Evolutionary conservation across 2,329 filamentous ascomycete genomes (phyloP), one percentile per base, ranked within the genome.

Genomic region (Waltergamsia citrina): DNA sequence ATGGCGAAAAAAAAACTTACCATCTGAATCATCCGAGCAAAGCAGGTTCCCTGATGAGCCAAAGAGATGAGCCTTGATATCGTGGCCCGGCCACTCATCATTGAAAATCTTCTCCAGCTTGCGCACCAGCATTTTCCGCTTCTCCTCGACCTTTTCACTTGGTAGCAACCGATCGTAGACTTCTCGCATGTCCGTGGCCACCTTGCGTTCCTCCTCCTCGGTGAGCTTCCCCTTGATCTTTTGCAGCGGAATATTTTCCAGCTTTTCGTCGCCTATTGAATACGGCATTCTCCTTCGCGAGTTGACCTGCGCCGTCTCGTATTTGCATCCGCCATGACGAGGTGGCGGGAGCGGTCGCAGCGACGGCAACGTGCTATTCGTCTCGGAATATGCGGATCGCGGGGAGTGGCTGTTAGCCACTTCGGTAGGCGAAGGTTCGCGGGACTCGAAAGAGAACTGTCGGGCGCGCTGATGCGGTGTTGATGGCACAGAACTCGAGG

Each of bases 1-100:
- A 11, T 22, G 35, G 31, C 7, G 15, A 15, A 22, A n/a, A n/a
- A 18, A 33, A 11, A 12, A 65, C 78, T 48, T 66, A 94, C 87
- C 85, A 64, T 98, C 92, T 34, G 92, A 98, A 52, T 95, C 87
- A 57, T 86, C 88, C 22, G 90, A 94, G 59, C 87, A 95, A 37
- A 98, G 66, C 55, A 92, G 65, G 57, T 98, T 98, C 31, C 92
- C 92, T 5, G 92, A 96, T 5, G 92, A 96, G n/a, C 92, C 92
- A 69, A 98, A 98, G 12, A 96, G 77, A 54, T 92, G 81, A 23
- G 95, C 92, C 44, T 75, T 79, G 50, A 95, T 95, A 40, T 93
- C 74, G 49, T 86, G 81, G 2, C 84, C 86, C 2, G 92, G 92
- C 85, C 90, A 98, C 52, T 93, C 78, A 7, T 84, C 74, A 49